Percentiles rank a stretch among this genome's conserved stretches.
Conservation (phyloP, 2,329 filamentous ascomycete species). For the Phialophora macrospora region DNA sequence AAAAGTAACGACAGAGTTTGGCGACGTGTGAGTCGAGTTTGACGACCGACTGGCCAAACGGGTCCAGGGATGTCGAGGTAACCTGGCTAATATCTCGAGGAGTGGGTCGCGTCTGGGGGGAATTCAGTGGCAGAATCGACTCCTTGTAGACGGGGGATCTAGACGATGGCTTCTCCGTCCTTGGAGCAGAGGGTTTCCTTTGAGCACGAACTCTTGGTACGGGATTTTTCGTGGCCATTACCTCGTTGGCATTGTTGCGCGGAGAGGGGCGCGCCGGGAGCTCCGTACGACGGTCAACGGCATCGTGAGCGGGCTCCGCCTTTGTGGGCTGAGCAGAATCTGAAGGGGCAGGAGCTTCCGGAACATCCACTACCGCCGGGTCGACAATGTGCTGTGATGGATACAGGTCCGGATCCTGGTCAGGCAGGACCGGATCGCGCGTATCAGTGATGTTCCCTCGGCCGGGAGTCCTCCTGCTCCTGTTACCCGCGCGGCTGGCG, state of each 20-base stretch:
- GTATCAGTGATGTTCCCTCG: conserved; percentile 6
- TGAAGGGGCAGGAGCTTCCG: background rate
- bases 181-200: background rate
- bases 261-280: conserved; percentile 16
- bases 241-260: conserved; percentile 6
- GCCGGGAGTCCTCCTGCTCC: conserved; percentile 16
- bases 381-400: background rate
- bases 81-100: conserved; percentile 34
- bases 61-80: conserved; percentile 29
- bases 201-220: background rate
- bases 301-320: conserved; percentile 5
- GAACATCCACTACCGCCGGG: background rate
- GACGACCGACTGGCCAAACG: conserved; percentile 34
- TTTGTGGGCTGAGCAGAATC: background rate
- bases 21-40: conserved; percentile 33
- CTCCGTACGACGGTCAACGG: conserved; percentile 3
- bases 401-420: background rate
- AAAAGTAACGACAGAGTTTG: conserved; percentile 34
- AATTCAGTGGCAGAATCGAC: conserved; percentile 22
- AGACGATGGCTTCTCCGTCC: background rate
- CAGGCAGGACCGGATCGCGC: conserved; percentile 12
- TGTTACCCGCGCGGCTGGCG: conserved; percentile 21
- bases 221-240: conserved; percentile 1
- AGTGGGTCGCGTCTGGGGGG: conserved; percentile 8
- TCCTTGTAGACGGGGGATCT: conserved; percentile 1